Conservation (phyloP, 2,329 filamentous ascomycete species). For the Paramyrothecium sp. region DNA sequence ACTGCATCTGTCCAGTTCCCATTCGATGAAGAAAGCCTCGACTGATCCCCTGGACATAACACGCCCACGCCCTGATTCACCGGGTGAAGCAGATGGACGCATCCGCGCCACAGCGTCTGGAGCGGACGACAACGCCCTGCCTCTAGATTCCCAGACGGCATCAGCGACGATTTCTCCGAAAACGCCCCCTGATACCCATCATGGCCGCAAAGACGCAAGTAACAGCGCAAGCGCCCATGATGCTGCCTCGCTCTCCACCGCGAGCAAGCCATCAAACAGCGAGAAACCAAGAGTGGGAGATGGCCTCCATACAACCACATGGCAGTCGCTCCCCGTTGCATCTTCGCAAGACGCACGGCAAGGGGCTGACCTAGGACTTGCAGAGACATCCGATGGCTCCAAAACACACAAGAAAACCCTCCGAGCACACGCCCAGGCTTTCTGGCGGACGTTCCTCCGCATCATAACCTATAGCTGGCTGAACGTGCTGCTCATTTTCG, state of each 20-base stretch:
- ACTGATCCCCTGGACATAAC: conserved; percentile 53
- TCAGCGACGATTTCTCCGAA: too few relatives aligned
- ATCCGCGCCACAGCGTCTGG: conserved; percentile 12
- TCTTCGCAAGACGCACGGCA: conserved; percentile 50
- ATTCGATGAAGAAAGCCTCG: conserved; percentile 63
- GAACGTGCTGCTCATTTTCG: conserved; percentile 75
- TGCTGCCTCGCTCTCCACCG: neutral
- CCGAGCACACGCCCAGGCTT: neutral
- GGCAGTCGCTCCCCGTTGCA: conserved; percentile 34
- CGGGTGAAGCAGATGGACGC: conserved; percentile 54
- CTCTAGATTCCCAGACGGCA: neutral
- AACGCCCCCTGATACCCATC: neutral
- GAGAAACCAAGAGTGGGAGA: conserved; percentile 15
- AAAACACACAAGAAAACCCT: neutral
- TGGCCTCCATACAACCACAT: conserved; percentile 21
- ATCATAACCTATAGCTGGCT: conserved; percentile 72
- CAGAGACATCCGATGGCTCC: conserved; percentile 17
- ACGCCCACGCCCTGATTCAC: conserved; percentile 55
- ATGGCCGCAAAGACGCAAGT: conserved; percentile 8
- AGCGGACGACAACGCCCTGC: neutral
- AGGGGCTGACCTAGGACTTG: conserved; percentile 52
- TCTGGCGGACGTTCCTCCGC: conserved; percentile 21
- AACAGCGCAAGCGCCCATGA: neutral
- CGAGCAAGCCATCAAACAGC: conserved; percentile 4
- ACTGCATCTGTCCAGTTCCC: conserved; percentile 21